phyloP scores from a whole-genome alignment of 257 asterid genomes.

The Solanum virginianum region DNA sequence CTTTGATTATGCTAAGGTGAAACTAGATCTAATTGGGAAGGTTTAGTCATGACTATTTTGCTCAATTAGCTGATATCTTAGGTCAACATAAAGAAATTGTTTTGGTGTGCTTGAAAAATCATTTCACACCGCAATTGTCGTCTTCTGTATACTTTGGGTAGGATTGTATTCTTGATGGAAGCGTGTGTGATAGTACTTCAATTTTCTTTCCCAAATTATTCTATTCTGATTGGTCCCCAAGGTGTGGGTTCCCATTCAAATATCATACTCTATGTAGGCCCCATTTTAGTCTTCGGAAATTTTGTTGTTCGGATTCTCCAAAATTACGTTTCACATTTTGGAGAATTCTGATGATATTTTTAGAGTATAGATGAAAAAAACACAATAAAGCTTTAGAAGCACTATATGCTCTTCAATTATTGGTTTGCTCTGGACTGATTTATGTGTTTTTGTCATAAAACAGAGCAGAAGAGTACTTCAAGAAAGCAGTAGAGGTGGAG shows the following conservation, averaged over 20 bases:
- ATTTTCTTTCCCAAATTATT: background rate
- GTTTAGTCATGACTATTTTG: background rate
- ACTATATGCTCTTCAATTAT: background rate
- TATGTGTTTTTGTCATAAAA: background rate
- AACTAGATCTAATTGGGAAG: background rate
- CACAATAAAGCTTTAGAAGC: background rate
- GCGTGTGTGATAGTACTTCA: conserved; percentile 31
- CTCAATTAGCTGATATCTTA: background rate
- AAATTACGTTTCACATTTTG: background rate
- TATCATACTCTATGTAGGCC: background rate
- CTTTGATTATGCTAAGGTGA: background rate
- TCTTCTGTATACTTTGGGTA: background rate
- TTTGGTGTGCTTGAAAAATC: conserved; percentile 3
- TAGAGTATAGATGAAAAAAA: background rate
- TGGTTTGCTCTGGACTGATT: background rate
- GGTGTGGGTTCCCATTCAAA: background rate
- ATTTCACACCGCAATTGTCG: conserved; percentile 3
- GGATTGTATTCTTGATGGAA: conserved; percentile 18
- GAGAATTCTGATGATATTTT: background rate
- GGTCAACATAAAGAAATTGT: background rate
- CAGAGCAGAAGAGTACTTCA: conserved; percentile 95
- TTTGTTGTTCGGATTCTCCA: background rate
- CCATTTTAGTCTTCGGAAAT: background rate
- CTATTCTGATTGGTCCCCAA: background rate
- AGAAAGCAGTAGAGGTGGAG: conserved; percentile 59